phyloP scores from a whole-genome alignment of 257 asterid species.

The Nicotiana sylvestris region DNA sequence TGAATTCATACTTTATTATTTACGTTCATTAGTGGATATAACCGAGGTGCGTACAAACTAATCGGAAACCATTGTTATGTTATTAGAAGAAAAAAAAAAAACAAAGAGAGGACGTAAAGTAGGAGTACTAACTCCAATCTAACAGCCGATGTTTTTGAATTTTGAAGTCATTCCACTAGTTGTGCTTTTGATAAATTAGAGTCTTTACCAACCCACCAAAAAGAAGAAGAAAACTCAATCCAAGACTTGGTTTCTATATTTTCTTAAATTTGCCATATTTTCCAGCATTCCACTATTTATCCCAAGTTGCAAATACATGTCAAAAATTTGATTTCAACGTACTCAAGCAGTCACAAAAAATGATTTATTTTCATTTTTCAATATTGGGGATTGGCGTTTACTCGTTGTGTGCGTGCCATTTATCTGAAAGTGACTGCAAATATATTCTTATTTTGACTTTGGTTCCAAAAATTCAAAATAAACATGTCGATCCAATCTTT shows the following conservation, averaged over 20 bases:
- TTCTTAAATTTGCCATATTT: background rate
- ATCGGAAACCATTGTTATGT: background rate
- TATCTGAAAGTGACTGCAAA: background rate
- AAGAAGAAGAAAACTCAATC: background rate
- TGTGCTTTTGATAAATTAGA: background rate
- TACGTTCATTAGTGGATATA: background rate
- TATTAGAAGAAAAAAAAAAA: too few relatives aligned
- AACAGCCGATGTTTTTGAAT: constrained; percentile 26
- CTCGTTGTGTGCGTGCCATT: background rate
- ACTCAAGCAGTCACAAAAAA: background rate
- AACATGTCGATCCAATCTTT: background rate
- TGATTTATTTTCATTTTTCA: background rate
- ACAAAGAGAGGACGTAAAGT: background rate
- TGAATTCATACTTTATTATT: background rate
- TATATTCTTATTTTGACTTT: background rate
- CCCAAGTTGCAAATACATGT: background rate
- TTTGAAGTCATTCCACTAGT: background rate
- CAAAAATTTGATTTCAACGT: background rate
- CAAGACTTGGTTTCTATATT: background rate
- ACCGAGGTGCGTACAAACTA: background rate
- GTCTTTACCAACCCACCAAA: constrained; percentile 1
- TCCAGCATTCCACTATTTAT: background rate
- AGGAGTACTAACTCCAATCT: background rate
- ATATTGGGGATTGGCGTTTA: background rate
- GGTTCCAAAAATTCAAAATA: background rate